phyloP scores from a whole-genome alignment of 2,329 filamentous ascomycete species.

The Epichloe festucae region DNA sequence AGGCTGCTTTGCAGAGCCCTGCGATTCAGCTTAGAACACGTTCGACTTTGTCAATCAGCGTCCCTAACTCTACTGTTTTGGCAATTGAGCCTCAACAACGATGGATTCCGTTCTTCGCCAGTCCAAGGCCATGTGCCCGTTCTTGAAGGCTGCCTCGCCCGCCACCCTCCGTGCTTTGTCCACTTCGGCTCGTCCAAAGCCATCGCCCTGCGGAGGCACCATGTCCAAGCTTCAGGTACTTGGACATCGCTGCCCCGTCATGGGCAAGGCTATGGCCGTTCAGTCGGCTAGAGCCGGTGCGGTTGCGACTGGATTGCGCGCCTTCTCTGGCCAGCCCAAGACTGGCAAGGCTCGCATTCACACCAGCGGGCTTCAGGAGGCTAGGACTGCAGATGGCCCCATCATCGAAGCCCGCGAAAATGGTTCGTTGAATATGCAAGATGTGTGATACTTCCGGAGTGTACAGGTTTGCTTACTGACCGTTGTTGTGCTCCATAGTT shows the following conservation, averaged over 20 bases:
- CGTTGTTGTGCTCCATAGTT: neutral
- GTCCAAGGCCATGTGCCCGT: conserved; percentile 93
- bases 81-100: neutral
- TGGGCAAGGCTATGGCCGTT: conserved; percentile 93
- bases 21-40: neutral
- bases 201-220: conserved; percentile 69
- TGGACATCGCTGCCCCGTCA: conserved; percentile 90
- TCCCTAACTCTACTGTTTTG: neutral
- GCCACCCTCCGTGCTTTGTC: conserved; percentile 83
- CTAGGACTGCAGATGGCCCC: conserved; percentile 57
- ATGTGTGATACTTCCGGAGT: neutral
- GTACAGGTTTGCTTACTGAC: neutral
- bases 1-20: neutral
- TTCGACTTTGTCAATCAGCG: neutral
- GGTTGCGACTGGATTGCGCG: conserved; percentile 35
- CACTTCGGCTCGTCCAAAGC: conserved; percentile 53
- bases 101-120: conserved; percentile 96
- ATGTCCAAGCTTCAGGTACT: conserved; percentile 96
- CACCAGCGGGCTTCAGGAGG: conserved; percentile 65
- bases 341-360: conserved; percentile 63
- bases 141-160: conserved; percentile 87
- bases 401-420: conserved; percentile 35
- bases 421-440: conserved; percentile 24
- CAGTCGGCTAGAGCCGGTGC: conserved; percentile 51
- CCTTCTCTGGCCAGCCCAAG: conserved; percentile 37